Conservation (phyloP, 768 basidiomycete species). For the Suillus luteus region DNA sequence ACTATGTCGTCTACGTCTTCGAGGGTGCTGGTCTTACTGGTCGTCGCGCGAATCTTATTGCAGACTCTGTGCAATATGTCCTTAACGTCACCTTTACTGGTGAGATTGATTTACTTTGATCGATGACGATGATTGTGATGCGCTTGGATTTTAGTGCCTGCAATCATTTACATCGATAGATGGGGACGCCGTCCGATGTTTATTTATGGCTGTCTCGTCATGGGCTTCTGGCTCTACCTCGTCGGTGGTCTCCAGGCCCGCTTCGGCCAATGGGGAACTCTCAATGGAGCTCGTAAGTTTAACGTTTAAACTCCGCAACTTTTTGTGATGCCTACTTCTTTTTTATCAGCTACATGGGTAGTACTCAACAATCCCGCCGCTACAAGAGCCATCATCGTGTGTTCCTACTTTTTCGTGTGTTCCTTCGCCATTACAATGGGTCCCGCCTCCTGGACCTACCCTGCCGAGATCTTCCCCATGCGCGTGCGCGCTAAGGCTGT, state of each 20-base stretch:
- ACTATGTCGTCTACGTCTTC: slow-evolving; percentile 64
- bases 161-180: slow-evolving; percentile 67
- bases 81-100: slow-evolving; percentile 42
- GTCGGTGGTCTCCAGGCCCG: slow-evolving; percentile 74
- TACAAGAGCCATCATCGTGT: slow-evolving; percentile 74
- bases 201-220: slow-evolving; percentile 59
- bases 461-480: slow-evolving; percentile 70
- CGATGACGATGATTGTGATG: neutral
- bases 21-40: slow-evolving; percentile 78
- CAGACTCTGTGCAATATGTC: slow-evolving; percentile 63
- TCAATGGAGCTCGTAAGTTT: slow-evolving; percentile 39
- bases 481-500: slow-evolving; percentile 67
- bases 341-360: slow-evolving; percentile 51
- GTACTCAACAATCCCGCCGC: slow-evolving; percentile 54
- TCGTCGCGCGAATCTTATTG: slow-evolving; percentile 71
- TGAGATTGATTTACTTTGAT: slow-evolving; percentile 18
- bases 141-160: slow-evolving; percentile 33
- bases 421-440: slow-evolving; percentile 76
- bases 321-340: neutral
- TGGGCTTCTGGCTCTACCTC: slow-evolving; percentile 78
- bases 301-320: neutral
- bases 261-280: slow-evolving; percentile 62
- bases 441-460: slow-evolving; percentile 77
- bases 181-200: slow-evolving; percentile 83
- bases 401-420: slow-evolving; percentile 77